A percentile compares a stretch with the other conserved stretches of the same genome.
Evolutionary conservation across 2,329 filamentous ascomycete genomes (phyloP).

Genomic region (Westerdykella sp.): DNA sequence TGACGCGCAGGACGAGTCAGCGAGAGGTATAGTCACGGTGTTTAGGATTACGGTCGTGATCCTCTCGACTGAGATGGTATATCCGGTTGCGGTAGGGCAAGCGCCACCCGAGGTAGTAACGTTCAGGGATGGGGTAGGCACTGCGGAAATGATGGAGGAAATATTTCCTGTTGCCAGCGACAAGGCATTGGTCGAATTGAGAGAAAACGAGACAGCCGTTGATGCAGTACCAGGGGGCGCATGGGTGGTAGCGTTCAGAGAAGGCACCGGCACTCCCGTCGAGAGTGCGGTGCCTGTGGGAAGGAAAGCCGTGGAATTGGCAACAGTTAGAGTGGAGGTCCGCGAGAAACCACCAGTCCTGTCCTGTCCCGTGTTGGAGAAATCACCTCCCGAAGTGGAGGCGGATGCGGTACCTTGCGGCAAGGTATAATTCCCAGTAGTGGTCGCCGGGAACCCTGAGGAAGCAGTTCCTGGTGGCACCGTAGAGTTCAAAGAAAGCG

Average conservation of each 20-base stretch:
- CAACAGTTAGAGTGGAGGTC: neutral
- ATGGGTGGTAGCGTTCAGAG: neutral
- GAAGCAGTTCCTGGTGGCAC: constrained; percentile 4
- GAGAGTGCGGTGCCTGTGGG: neutral
- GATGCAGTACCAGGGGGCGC: too few species aligned
- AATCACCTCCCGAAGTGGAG: neutral
- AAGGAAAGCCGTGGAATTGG: constrained; percentile 2
- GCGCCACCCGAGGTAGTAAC: constrained; percentile 3
- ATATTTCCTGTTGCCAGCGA: constrained; percentile 10
- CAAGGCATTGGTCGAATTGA: neutral
- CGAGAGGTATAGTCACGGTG: neutral
- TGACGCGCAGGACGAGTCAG: neutral
- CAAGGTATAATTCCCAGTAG: constrained; percentile 4
- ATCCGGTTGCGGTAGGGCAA: constrained; percentile 12
- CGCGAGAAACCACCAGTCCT: constrained; percentile 2
- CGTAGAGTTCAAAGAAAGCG: neutral
- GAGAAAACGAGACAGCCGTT: neutral
- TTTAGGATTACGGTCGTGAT: constrained; percentile 1
- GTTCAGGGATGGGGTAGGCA: constrained; percentile 12
- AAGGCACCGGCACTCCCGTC: neutral
- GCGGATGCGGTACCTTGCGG: neutral
- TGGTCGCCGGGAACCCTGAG: neutral
- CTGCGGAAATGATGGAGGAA: constrained; percentile 7
- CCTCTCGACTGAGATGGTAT: constrained; percentile 2
- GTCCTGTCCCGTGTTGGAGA: neutral